Evolutionary conservation across 768 basidiomycete genomes (phyloP).

Genomic region (Psilocybe cyanescens): DNA sequence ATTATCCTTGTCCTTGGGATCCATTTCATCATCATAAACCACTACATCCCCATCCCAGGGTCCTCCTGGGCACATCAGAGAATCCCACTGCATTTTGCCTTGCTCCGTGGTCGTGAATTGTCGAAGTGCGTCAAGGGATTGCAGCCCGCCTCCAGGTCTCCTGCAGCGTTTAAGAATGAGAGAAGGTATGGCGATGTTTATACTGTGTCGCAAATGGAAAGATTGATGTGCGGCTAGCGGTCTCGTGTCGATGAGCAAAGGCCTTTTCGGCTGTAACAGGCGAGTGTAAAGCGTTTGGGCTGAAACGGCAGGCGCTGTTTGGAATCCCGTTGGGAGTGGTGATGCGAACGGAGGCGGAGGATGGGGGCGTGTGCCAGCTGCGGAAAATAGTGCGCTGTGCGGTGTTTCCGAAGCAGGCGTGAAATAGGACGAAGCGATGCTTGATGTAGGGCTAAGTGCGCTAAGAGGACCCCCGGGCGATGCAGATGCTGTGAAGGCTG

Average conservation of each 20-base stretch:
- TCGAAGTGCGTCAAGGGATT: conserved; percentile 67
- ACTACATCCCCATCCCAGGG: conserved; percentile 79
- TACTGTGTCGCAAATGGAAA: conserved; percentile 66
- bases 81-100: conserved; percentile 75
- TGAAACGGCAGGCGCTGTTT: conserved; percentile 38
- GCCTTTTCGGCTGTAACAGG: conserved; percentile 52
- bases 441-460: conserved; percentile 48
- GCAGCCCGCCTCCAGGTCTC: conserved; percentile 71
- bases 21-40: conserved; percentile 81
- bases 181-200: conserved; percentile 88
- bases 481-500: conserved; percentile 18
- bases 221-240: conserved; percentile 67
- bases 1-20: conserved; percentile 62
- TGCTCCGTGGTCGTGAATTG: conserved; percentile 84
- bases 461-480: conserved; percentile 31
- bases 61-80: conserved; percentile 49
- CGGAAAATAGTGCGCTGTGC: conserved; percentile 27
- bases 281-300: conserved; percentile 52
- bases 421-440: conserved; percentile 46
- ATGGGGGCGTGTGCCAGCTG: conserved; percentile 21
- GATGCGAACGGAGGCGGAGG: conserved; percentile 25
- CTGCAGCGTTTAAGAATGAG: conserved; percentile 87
- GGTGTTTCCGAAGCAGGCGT: conserved; percentile 39
- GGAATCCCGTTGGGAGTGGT: conserved; percentile 25
- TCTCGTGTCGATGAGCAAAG: conserved; percentile 84